Evolutionary conservation across 371 early-diverging fungal genomes (phyloP).

Genomic region (Mucor irregularis): DNA sequence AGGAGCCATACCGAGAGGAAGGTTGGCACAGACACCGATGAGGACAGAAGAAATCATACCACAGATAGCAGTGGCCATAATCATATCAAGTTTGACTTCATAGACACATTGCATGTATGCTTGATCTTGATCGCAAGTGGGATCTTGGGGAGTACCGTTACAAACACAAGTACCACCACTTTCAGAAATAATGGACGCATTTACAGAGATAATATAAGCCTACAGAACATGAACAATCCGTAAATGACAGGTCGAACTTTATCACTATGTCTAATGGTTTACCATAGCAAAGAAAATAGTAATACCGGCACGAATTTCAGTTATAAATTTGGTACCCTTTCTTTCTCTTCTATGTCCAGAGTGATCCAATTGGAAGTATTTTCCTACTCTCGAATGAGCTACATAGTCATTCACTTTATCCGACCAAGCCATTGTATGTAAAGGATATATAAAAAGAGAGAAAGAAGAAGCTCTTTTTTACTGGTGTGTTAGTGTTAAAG

Average conservation of each 20-base stretch:
- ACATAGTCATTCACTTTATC: slow-evolving; percentile 55
- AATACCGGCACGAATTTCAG: slow-evolving; percentile 73
- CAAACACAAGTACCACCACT: slow-evolving; percentile 79
- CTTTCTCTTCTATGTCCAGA: slow-evolving; percentile 58
- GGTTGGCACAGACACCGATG: slow-evolving; percentile 73
- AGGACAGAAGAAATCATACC: slow-evolving; percentile 65
- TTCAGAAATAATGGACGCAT: slow-evolving; percentile 73
- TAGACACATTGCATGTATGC: slow-evolving; percentile 65
- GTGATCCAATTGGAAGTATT: slow-evolving; percentile 66
- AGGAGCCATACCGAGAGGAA: slow-evolving; percentile 78
- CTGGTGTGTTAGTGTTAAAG: no score
- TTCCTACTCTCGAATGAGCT: slow-evolving; percentile 56
- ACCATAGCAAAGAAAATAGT: slow-evolving; percentile 45
- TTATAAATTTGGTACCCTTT: slow-evolving; percentile 58
- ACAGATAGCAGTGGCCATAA: slow-evolving; percentile 71
- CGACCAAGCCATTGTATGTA: slow-evolving; percentile 23
- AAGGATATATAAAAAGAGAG: no score
- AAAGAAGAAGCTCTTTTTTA: no score
- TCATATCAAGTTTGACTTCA: slow-evolving; percentile 65
- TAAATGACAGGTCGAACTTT: no score
- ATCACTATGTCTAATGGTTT: slow-evolving; percentile 4
- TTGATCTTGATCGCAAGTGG: slow-evolving; percentile 43
- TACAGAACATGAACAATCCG: neutral
- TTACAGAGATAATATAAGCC: slow-evolving; percentile 56
- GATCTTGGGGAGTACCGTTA: slow-evolving; percentile 43